Base-by-base conservation (phyloP, 75 land plant genomes). In the Larix kaempferi region DNA sequence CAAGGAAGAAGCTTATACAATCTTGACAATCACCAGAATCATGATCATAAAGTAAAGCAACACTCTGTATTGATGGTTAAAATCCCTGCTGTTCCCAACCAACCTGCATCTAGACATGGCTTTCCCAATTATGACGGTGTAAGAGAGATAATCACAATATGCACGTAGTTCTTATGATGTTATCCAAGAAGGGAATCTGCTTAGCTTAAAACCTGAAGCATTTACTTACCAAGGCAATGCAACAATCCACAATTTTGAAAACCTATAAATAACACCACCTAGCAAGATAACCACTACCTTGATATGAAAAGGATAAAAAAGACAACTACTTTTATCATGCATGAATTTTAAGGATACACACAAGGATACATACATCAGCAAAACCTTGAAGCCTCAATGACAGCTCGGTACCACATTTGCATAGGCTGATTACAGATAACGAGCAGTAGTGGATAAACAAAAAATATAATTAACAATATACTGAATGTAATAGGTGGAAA, bases 301-400 rank as follows among this genome's bases (percentile, higher is more conserved):
- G 10, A 61, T 10, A 22, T 61, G 64, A 6, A 61, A 65, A 65
- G 41, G 41, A 16, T 35, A 17, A 65, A 65, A 17, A 65, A 35
- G n/a, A 16, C 69, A 65, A 65, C 17, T 35, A 11, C 54, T 49
- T 49, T 49, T 49, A 49, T 49, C 54, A 69, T n/a, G 41, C 73
- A 69, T 41, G 52, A 69, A 41, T 39, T 72, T 59, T 3, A 84
- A 90, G 91, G 91, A 90, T 90, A 90, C 89, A 79, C 29, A 77
- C 78, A 78, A 85, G 91, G 91, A 90, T 90, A 90, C 88, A 81
- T 81, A 25, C 54, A 59, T 6, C 41, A 78, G 66, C 29, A 39
- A 74, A 74, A 75, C 26, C 85, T 78, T 71, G 75, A 81, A 63
- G 75, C 81, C 84, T 76, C 79, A 83, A 78, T 71, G 62, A 78